Conservation (phyloP, 257 asterid genomes). For the Buddleja alternifolia region DNA sequence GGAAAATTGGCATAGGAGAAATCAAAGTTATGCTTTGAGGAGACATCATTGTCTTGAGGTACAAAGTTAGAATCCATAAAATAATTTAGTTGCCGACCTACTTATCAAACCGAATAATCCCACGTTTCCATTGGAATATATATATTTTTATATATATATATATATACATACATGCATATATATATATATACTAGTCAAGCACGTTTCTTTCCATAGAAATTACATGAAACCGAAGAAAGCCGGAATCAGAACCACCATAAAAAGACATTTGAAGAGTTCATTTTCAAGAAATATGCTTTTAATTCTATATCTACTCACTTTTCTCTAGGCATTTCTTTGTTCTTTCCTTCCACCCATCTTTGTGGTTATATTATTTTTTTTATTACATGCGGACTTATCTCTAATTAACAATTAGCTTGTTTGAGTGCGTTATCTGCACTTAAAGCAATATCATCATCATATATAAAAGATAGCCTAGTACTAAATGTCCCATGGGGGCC, state of each 20-base stretch:
- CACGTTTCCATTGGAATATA: constrained; percentile 35
- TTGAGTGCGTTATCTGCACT: neutral
- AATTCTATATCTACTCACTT: constrained; percentile 20
- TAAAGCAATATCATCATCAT: neutral
- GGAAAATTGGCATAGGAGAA: constrained; percentile 29
- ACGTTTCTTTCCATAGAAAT: constrained; percentile 45
- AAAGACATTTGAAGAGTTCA: constrained; percentile 22
- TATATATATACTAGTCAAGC: constrained; percentile 38
- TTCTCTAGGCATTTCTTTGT: constrained; percentile 39
- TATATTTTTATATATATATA: no score
- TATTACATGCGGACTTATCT: neutral
- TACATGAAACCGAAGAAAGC: constrained; percentile 30
- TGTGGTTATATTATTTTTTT: neutral
- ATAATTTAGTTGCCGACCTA: constrained; percentile 37
- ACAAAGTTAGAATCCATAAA: constrained; percentile 29
- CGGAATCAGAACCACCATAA: constrained; percentile 26
- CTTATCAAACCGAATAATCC: constrained; percentile 39
- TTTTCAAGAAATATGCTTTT: constrained; percentile 44
- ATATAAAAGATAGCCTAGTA: neutral
- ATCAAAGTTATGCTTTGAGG: constrained; percentile 32
- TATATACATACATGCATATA: no score
- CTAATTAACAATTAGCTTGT: neutral
- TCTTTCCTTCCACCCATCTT: constrained; percentile 33
- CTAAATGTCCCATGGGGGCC: neutral
- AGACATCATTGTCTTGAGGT: constrained; percentile 40